These are phyloP conservation scores for Tolypocladium album DNA, from an alignment of 2,329 filamentous ascomycete species.

Conservation along the genomic window DNA sequence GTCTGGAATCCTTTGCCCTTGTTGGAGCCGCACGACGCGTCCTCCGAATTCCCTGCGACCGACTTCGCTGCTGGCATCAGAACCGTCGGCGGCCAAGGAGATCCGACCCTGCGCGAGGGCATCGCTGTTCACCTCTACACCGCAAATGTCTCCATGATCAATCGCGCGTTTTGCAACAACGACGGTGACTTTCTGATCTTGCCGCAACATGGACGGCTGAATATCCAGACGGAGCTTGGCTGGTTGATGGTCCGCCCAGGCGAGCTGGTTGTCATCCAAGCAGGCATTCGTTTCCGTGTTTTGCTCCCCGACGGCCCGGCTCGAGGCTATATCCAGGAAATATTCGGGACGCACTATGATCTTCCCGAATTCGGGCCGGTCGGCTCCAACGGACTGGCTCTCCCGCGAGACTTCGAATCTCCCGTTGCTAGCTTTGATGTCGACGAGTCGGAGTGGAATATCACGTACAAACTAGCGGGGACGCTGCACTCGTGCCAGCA, in stretches of 20 bases:
- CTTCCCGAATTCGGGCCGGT: constrained; percentile 58
- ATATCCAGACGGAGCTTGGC: constrained; percentile 60
- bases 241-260: constrained; percentile 53
- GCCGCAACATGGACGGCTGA: constrained; percentile 51
- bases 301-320: constrained; percentile 38
- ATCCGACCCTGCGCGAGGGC: constrained; percentile 33
- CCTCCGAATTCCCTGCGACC: constrained; percentile 11
- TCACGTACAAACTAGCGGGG: constrained; percentile 52
- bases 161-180: constrained; percentile 27
- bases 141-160: constrained; percentile 31
- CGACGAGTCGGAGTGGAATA: constrained; percentile 42
- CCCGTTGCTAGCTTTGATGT: constrained; percentile 49
- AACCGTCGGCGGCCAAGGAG: constrained; percentile 34
- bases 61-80: constrained; percentile 35
- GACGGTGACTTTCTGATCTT: constrained; percentile 60
- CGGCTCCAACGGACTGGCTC: constrained; percentile 55
- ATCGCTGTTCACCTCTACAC: constrained; percentile 36
- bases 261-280: constrained; percentile 56
- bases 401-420: constrained; percentile 52
- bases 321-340: constrained; percentile 56
- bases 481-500: constrained; percentile 50
- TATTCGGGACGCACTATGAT: constrained; percentile 53
- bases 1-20: constrained; percentile 35
- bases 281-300: constrained; percentile 41
- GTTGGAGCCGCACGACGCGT: neutral